These are phyloP conservation scores for Rhizopogon sp. DNA, from an alignment of 768 basidiomycete genomes.

Conservation along the genomic window DNA sequence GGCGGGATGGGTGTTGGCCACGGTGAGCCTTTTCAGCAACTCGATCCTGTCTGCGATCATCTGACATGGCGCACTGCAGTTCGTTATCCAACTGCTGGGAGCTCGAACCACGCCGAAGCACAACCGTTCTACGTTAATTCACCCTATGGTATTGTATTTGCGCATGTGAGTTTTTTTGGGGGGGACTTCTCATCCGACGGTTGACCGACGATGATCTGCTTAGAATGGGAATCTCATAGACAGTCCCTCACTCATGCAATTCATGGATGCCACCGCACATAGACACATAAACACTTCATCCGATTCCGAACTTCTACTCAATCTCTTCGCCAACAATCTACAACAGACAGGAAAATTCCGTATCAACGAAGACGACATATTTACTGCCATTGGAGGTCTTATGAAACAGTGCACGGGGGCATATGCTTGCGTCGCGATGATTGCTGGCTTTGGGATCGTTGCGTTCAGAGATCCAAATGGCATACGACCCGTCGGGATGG, in stretches of 20 bases:
- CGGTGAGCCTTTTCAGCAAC: constrained; percentile 40
- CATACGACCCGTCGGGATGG: constrained; percentile 90
- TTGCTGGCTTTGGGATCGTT: constrained; percentile 97
- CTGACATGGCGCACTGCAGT: constrained; percentile 42
- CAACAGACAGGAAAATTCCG: constrained; percentile 99
- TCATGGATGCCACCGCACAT: constrained; percentile 94
- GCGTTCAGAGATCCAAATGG: constrained; percentile 98
- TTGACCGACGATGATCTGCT: background rate
- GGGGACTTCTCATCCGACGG: background rate
- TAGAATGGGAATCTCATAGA: constrained; percentile 99
- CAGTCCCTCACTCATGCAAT: constrained; percentile 78
- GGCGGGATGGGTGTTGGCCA: constrained; percentile 99
- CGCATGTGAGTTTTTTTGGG: constrained; percentile 62
- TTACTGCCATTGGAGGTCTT: constrained; percentile 85
- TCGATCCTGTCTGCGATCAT: constrained; percentile 16
- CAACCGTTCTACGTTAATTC: constrained; percentile 99
- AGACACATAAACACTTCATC: constrained; percentile 98
- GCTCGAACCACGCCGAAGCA: constrained; percentile 93
- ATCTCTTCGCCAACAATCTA: constrained; percentile 96
- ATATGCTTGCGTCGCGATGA: constrained; percentile 98
- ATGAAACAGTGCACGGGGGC: constrained; percentile 89
- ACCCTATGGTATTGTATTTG: constrained; percentile 98
- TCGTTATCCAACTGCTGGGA: constrained; percentile 96
- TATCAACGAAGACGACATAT: constrained; percentile 99
- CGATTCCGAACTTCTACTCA: constrained; percentile 95